A percentile compares a stretch with the other conserved stretches of the same genome.
These are phyloP conservation scores for Lasiosphaeria hispida DNA, from an alignment of 495 filamentous ascomycete species.

Conservation along the genomic window DNA sequence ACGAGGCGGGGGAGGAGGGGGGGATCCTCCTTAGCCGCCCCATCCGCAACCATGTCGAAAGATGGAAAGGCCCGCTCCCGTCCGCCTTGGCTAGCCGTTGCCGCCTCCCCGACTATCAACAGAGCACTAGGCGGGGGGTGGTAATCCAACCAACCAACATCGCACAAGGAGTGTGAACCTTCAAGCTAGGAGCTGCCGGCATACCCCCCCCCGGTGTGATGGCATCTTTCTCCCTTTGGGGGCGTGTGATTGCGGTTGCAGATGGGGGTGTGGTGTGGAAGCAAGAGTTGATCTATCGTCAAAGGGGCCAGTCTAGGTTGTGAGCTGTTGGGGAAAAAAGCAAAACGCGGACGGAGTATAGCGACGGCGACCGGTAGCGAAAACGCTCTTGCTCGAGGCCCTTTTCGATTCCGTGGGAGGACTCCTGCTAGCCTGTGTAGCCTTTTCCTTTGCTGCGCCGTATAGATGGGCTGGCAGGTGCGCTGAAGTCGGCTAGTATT, in stretches of 20 bases:
- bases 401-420: not conserved
- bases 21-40: not conserved
- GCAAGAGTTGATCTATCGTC: not conserved
- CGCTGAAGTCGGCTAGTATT: not conserved
- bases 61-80: conserved; percentile 10
- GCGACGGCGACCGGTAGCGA: conserved; percentile 1
- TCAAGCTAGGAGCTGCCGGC: conserved; percentile 8
- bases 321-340: not conserved
- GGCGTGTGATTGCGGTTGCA: conserved; percentile 13
- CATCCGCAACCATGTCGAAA: conserved; percentile 7
- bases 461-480: too few species aligned
- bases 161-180: not conserved
- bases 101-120: not conserved
- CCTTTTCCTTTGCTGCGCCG: too few species aligned
- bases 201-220: not conserved
- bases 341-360: not conserved
- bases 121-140: not conserved
- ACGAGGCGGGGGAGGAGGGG: not conserved
- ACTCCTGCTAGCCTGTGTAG: not conserved
- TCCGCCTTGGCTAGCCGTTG: conserved; percentile 1
- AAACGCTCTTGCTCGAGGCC: not conserved
- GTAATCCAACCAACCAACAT: conserved; percentile 6
- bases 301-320: not conserved
- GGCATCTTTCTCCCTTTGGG: not conserved
- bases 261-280: conserved; percentile 7